A percentile compares a stretch with the other conserved stretches of the same genome.
Evolutionary conservation across 495 filamentous ascomycete species (phyloP).

Genomic region (Sabuloglossum arenarium): DNA sequence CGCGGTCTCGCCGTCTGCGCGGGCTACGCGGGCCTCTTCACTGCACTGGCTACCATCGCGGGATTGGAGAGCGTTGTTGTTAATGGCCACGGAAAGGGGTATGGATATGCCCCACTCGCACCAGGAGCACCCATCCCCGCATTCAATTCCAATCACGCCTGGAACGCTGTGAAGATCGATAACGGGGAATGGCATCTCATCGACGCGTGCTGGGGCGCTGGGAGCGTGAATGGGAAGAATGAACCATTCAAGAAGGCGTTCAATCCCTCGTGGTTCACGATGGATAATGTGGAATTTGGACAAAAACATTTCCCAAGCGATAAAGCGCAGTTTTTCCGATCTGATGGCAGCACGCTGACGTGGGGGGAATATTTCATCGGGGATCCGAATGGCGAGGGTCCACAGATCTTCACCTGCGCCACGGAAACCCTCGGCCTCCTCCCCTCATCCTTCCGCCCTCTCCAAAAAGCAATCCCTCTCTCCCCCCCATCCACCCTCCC

Average conservation of each 20-base stretch:
- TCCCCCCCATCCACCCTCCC: constrained; percentile 20
- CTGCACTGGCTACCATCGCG: constrained; percentile 45
- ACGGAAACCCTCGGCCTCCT: constrained; percentile 39
- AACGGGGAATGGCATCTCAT: constrained; percentile 77
- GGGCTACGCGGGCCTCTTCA: constrained; percentile 75
- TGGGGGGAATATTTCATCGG: constrained; percentile 70
- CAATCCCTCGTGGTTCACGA: constrained; percentile 47
- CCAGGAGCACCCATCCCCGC: constrained; percentile 37
- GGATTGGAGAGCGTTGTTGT: constrained; percentile 54
- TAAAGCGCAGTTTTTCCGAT: constrained; percentile 42
- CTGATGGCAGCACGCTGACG: constrained; percentile 31
- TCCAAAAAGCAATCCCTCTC: constrained; percentile 33
- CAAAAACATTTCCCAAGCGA: constrained; percentile 56
- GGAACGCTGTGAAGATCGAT: constrained; percentile 83
- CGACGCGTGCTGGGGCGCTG: constrained; percentile 86
- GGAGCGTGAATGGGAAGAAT: constrained; percentile 27
- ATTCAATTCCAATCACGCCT: constrained; percentile 49
- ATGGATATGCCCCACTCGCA: constrained; percentile 34
- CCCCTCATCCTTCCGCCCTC: constrained; percentile 38
- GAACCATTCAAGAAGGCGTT: constrained; percentile 46
- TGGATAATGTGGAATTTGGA: constrained; percentile 67
- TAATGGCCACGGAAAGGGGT: constrained; percentile 74
- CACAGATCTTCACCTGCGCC: constrained; percentile 28
- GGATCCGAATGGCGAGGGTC: constrained; percentile 22
- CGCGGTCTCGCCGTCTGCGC: constrained; percentile 73